Evolutionary conservation across 139 green algal genomes (phyloP), one percentile per base, ranked within the genome.

Genomic region (Gonium pectorale): DNA sequence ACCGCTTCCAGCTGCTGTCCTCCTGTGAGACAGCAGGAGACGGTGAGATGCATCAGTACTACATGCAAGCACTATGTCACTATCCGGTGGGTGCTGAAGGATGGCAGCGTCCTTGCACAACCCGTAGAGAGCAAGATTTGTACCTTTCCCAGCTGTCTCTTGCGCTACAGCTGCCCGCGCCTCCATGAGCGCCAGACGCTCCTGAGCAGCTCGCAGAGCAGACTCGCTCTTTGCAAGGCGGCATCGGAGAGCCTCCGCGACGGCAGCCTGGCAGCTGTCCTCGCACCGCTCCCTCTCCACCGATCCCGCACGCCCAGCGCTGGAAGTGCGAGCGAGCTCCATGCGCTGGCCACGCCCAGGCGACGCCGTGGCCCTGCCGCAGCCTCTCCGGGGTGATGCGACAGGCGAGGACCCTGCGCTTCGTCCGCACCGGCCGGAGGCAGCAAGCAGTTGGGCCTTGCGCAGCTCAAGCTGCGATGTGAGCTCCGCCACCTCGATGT

Each of bases 171-270:
- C 79, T 3, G 83, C 67, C 5, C 79, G 40, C 1, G 89, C 87
- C 66, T 93, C 89, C 46, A 92, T 26, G 64, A 87, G 54, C 13
- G 83, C 79, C 13, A 91, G 37, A 15, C 88, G 88, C 81, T 92
- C 86, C 60, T 90, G 79, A 0, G 54, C 63, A 8, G n/a, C 66
- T 2, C 33, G 33, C 70, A 91, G 79, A 31, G 60, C 46, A 2
- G 79, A 62, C 38, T 87, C 68, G 9, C 64, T 51, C 27, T 70
- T 67, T n/a, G 59, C 81, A 38, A 91, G 79, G 63, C 88, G 63
- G 43, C 19, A 41, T 24, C 77, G 40, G 26, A 83, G 26, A 6
- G 83, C 37, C 56, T 80, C 81, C 7, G 77, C 40, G 59, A 88
- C 49, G 15, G 46, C 85, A 11, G n/a, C 67, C 26, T 60, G n/a